Conservation (phyloP, 345 rosid genomes). For the Pelargonium nanum region DNA sequence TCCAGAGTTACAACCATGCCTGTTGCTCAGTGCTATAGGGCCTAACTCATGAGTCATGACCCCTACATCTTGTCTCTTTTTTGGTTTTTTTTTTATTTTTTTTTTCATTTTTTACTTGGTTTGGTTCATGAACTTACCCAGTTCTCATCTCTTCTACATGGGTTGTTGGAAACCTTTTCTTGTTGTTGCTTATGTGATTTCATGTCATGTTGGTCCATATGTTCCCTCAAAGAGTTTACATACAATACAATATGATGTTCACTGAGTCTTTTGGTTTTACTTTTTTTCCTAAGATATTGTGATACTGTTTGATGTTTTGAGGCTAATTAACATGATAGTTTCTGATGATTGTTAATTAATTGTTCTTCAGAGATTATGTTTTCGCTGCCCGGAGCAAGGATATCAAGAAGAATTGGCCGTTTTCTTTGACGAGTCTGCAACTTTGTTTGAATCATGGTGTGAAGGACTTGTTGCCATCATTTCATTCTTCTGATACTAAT, state of each 20-base stretch:
- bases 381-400: conserved; percentile 54
- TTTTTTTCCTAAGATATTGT: too few species aligned
- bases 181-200: background rate
- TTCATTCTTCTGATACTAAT: conserved; percentile 37
- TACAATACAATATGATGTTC: background rate
- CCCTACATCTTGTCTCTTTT: background rate
- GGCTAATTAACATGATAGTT: too few species aligned
- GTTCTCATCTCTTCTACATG: too few species aligned
- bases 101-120: background rate
- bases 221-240: background rate
- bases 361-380: conserved; percentile 80
- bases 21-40: background rate
- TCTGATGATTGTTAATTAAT: conserved; percentile 2
- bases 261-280: too few species aligned
- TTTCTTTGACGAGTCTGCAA: conserved; percentile 57
- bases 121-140: background rate
- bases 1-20: background rate
- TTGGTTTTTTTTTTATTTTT: background rate
- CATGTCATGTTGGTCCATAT: background rate
- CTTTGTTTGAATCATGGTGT: conserved; percentile 85
- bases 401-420: conserved; percentile 85
- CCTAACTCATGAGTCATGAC: background rate
- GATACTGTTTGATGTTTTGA: too few species aligned
- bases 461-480: conserved; percentile 78
- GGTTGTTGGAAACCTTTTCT: too few species aligned